Evolutionary conservation across 169 alveolate genomes (phyloP), one percentile per base, ranked within the genome.

Genomic region (Eimeria zaria): DNA sequence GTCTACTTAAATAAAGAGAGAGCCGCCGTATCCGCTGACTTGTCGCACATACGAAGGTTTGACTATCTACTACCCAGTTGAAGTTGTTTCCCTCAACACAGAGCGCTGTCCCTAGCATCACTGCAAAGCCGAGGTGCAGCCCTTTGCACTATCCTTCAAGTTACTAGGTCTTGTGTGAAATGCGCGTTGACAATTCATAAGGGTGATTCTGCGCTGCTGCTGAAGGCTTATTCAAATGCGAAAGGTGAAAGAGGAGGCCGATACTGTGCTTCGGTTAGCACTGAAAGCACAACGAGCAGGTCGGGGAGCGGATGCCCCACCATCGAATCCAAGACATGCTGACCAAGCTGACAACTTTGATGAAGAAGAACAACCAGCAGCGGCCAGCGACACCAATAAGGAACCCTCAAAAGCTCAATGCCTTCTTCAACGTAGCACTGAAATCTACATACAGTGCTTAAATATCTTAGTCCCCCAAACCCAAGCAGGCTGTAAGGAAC

Each of bases 21-120:
- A 20, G 62, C 39, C 83, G 93, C 93, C 78, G 67, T 87, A 64
- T 71, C 64, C 71, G 67, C 83, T 12, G 93, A 87, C 64, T n/a
- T 87, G 83, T 11, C 7, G 64, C 93, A 87, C 48, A 51, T 87
- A 41, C 58, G 51, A 62, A 60, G 93, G 93, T 87, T 46, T 30
- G 58, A 46, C 30, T 24, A 67, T 16, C 44, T 44, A 27, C 18
- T 67, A 30, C 18, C 44, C 76, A 27, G 24, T 44, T 67, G 76
- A 7, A 30, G 24, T 18, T 62, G 36, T 62, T 62, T 55, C 33
- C 24, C 20, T 33, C 36, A 27, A 24, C 11, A 33, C 27, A 60
- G 30, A 71, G 5, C 51, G 30, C 81, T 71, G 51, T 36, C 81
- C 81, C 53, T 39, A 20, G 14, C 18, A 36, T 30, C 8, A 71